phyloP scores from a whole-genome alignment of 306 rosid genomes.

The Lotus japonicus region DNA sequence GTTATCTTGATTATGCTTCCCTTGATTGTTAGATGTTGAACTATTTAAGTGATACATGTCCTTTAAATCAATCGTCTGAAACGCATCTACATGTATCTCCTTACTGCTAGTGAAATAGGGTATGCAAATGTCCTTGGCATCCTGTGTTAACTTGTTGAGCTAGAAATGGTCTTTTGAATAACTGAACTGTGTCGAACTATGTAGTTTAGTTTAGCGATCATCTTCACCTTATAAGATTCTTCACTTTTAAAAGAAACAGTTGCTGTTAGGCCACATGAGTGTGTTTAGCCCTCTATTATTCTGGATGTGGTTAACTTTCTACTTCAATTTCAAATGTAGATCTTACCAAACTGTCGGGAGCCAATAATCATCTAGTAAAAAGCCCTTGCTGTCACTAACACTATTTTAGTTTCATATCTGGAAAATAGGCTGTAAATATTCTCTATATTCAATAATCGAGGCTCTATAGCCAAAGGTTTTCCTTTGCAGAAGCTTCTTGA shows the following conservation, averaged over 20 bases:
- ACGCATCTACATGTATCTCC: too few relatives aligned
- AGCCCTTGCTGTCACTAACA: not conserved
- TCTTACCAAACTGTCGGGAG: not conserved
- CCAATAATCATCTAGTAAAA: not conserved
- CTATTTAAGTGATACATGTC: not conserved
- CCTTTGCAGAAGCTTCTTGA: not conserved
- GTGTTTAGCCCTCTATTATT: not conserved
- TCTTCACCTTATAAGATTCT: not conserved
- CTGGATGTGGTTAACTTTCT: not conserved
- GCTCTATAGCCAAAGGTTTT: not conserved
- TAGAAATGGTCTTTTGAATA: not conserved
- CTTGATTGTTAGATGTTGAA: not conserved
- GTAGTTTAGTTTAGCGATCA: not conserved
- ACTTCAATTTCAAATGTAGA: not conserved
- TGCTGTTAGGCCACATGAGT: not conserved
- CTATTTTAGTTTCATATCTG: not conserved
- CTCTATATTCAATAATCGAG: not conserved
- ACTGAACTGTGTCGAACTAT: not conserved
- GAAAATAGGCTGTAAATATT: not conserved
- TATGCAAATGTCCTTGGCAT: not conserved
- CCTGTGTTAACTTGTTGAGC: not conserved
- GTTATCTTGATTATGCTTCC: not conserved
- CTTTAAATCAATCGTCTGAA: not conserved
- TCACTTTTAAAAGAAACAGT: not conserved
- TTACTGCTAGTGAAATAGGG: not conserved